Evolutionary conservation across 2,329 filamentous ascomycete species (phyloP), one percentile per base, ranked within the genome.

Genomic region (Acarospora socialis): DNA sequence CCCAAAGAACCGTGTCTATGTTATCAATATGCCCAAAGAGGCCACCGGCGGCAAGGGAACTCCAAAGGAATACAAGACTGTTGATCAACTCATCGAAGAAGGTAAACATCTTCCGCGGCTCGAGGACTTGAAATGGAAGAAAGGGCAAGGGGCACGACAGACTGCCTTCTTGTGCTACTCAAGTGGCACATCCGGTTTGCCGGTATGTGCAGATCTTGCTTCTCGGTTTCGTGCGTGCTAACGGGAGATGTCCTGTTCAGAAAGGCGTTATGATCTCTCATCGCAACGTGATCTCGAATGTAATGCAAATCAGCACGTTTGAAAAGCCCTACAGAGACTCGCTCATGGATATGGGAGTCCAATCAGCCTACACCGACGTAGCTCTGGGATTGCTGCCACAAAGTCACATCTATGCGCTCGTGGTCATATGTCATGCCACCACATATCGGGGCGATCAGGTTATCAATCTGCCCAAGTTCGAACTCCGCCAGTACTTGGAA

Each of bases 201-300:
- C 81, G 10, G 76, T 79, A 60, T 46, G 64, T 50, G 47, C 49
- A 36, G 13, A 36, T 21, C 17, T 30, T 1, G 23, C 14, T 7
- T 18, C 2, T 10, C 4, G 6, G 20, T 16, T 7, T 18, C 9
- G 25, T 8, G 8, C 8, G n/a, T 8, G n/a, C n/a, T 23, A 23
- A 8, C 21, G 8, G 21, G 21, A n/a, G 16, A 10, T 17, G 15
- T 15, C 16, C 4, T 2, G 21, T 27, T 7, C 36, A 80, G 71
- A 83, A 84, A 76, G 81, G 79, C 26, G 81, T 86, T 32, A 83
- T 81, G 74, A 80, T 87, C 37, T 80, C 78, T 3, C 81, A 87
- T 49, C 59, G 59, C 21, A 87, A 87, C 42, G 75, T 86, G 25
- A 86, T 87, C 28, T 70, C 80, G 32, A 87, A 86, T 47, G 67